phyloP scores from a whole-genome alignment of 2,329 filamentous ascomycete species.

The Cladosporium sp. region DNA sequence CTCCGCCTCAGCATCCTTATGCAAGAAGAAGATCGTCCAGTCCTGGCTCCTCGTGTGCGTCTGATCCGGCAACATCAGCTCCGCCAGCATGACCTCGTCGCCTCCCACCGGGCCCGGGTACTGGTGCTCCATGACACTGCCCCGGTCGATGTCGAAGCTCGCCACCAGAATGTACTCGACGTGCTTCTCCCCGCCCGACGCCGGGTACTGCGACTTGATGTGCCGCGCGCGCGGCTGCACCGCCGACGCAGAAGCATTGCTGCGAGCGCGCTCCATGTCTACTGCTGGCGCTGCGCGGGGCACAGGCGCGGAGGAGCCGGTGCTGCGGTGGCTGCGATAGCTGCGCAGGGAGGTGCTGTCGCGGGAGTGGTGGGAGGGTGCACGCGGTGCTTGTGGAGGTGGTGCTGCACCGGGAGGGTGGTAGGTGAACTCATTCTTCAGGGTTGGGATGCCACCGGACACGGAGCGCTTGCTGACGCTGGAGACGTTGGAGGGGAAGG shows the following conservation, averaged over 20 bases:
- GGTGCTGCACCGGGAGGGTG: constrained; percentile 15
- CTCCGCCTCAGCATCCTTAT: constrained; percentile 87
- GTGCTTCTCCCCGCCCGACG: constrained; percentile 70
- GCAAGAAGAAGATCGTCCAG: constrained; percentile 98
- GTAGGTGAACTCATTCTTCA: constrained; percentile 21
- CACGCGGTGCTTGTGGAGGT: constrained; percentile 32
- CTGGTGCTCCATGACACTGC: constrained; percentile 97
- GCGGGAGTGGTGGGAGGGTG: constrained; percentile 40
- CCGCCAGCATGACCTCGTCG: constrained; percentile 96
- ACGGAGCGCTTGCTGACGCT: constrained; percentile 29
- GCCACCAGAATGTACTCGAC: constrained; percentile 98
- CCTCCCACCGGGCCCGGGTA: constrained; percentile 93
- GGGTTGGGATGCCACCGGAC: constrained; percentile 21
- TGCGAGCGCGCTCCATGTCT: background rate
- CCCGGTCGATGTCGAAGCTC: constrained; percentile 94
- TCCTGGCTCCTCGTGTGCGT: constrained; percentile 93
- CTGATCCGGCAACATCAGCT: constrained; percentile 97
- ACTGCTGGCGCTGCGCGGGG: constrained; percentile 18
- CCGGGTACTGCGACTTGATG: constrained; percentile 53
- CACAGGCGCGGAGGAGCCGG: constrained; percentile 5
- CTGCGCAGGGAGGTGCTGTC: constrained; percentile 25
- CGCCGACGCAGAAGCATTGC: background rate
- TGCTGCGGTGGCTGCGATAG: constrained; percentile 13
- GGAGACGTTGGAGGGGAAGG: constrained; percentile 46
- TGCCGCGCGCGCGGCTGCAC: constrained; percentile 25